Base-by-base conservation (phyloP, 2,329 filamentous ascomycete genomes). In the Lachnellula hyalina region DNA sequence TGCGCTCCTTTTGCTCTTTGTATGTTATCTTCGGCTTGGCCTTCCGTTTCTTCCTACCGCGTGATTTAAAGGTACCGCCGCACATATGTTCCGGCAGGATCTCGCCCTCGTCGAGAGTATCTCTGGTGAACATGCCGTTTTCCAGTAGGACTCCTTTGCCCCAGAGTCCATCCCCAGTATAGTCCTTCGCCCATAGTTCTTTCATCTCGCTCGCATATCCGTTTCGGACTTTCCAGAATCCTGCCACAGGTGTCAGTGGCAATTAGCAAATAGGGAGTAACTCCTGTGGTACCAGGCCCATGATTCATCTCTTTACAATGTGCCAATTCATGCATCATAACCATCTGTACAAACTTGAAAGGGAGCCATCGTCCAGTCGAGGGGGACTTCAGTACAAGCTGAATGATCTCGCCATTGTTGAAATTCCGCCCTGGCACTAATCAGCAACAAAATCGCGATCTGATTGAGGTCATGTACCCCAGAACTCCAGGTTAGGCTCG, bases 221-320 rank as follows among this genome's bases (percentile, higher is more conserved):
- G 69, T 94, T 88, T 47, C 90, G 77, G 17, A 92, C 86, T 9
- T 81, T 80, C 90, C 90, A 96, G 66, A 96, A 96, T 2, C 82
- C 83, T 53, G 82, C 9, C 38, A 35, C 8, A 51, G 25, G 15
- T 3, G 14, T 15, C n/a, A 44, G n/a, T 21, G 53, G 40, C 35
- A 51, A 38, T 21, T 21, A 21, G 19, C 19, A 5, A 19, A 42
- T 15, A 5, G 17, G 11, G 9, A 3, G 19, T 21, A 2, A 5
- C 17, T 9, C 8, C 6, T 14, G 8, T 14, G 8, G 38, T 41
- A 7, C 19, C 28, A 36, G 34, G 49, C 53, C 49, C 11, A 32
- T 96, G 90, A 69, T 96, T 95, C 91, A 96, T 96, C 68, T 96
- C 86, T 70, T 89, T 87, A 77, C 88, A 92, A 70, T 95, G 90